These are phyloP conservation scores for Cylindrodendrum hubeiense DNA, from an alignment of 2,329 filamentous ascomycete genomes.

Conservation along the genomic window DNA sequence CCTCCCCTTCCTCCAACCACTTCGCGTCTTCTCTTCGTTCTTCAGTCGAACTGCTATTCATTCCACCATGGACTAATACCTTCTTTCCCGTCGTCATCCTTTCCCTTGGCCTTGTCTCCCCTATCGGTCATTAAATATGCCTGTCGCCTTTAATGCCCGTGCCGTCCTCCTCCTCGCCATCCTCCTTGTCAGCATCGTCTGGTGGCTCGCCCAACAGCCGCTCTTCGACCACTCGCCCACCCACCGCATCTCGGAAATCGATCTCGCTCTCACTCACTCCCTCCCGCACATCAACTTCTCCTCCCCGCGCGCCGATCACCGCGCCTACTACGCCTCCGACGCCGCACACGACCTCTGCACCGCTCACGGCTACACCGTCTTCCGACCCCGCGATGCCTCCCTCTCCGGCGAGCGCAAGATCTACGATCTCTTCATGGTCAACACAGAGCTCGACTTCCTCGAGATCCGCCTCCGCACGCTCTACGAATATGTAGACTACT, in stretches of 20 bases:
- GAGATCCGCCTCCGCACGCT: conserved; percentile 73
- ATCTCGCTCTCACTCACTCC: conserved; percentile 33
- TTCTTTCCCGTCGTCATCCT: not conserved
- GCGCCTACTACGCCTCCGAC: conserved; percentile 46
- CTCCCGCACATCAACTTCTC: conserved; percentile 45
- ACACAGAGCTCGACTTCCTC: conserved; percentile 74
- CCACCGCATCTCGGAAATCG: conserved; percentile 38
- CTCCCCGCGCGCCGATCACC: conserved; percentile 21
- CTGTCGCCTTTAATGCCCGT: conserved; percentile 18
- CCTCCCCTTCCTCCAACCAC: not conserved
- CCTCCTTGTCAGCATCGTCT: conserved; percentile 19
- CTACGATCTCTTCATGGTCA: conserved; percentile 71
- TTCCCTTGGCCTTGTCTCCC: not conserved
- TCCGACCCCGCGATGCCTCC: conserved; percentile 37
- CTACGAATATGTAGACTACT: conserved; percentile 72
- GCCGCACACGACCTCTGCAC: conserved; percentile 47
- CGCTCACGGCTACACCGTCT: conserved; percentile 49
- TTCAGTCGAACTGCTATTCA: not conserved
- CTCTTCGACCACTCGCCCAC: conserved; percentile 28
- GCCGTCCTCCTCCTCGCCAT: conserved; percentile 22
- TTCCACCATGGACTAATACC: not conserved
- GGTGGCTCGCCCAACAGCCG: conserved; percentile 34
- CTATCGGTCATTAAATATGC: conserved; percentile 18
- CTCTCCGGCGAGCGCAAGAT: conserved; percentile 46
- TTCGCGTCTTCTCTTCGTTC: not conserved